Base-by-base conservation (phyloP, 345 rosid genomes). In the Hibiscus tridactylites region DNA sequence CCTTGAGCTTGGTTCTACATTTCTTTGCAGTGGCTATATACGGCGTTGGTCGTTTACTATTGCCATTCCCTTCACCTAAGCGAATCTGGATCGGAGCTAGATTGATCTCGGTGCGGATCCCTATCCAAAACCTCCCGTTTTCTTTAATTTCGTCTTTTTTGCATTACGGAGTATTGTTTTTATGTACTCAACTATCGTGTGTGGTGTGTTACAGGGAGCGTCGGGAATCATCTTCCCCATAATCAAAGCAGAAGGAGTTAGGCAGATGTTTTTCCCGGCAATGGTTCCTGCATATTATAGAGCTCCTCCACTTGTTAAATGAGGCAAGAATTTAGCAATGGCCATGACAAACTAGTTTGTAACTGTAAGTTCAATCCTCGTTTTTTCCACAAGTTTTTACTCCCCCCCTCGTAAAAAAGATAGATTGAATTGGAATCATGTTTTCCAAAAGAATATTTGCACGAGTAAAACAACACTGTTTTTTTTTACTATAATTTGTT, bases 171-270 rank as follows among this genome's bases (percentile, higher is more conserved):
- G 72, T 6, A 37, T 9, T 24, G 9, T 10, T 17, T 54, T 54
- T 54, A 37, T 7, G 28, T 11, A 50, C 39, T 26, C 31, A 53
- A 52, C 15, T 33, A 35, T 35, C 3, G 21, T 13, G 11, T 19
- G 10, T 47, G 21, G 28, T 19, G 26, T 16, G 19, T 29, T 19
- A 3, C 79, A 83, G 86, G 84, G 82, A 44, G 86, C 86, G 47
- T 78, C 86, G 4, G 86, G 84, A 73, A 83, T 83, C 0, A 83
- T 83, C 74, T 80, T 83, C 73, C 86, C 86, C 3, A 83, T 83
- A n/a, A 83, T 83, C 56, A 83, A 71, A 12, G 86, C 86, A 2
- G 86, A 83, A 83, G 86, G 86, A 74, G 84, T 83, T 0, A 83
- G 84, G 54, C 86, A 83, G 53, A 80, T 83, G 86, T 83, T 83